Base-by-base conservation (phyloP, 352 stramenopile species). In the Phytopythium mirpurense region DNA sequence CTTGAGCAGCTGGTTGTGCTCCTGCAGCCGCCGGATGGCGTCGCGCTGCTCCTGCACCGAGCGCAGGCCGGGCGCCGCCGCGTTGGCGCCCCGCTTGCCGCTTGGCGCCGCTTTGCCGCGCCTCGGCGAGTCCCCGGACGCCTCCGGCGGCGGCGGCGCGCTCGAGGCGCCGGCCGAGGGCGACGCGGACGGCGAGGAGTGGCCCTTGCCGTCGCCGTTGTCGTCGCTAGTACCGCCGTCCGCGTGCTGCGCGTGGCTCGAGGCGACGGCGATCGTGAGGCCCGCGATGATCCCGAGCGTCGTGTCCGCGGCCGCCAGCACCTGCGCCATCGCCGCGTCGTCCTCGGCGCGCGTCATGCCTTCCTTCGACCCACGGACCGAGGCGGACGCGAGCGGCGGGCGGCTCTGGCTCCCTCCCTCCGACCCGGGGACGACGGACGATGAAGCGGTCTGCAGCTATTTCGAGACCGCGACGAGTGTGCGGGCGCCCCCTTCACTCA, bases 1-100 rank as follows among this genome's bases (percentile, higher is more conserved):
- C 59, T 83, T 84, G 40, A 91, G 70, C 42, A 88, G 65, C 45
- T 90, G 79, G 55, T 90, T 88, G 38, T 74, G 77, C 51, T 86
- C 72, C 35, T 91, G 72, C 29, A 91, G 63, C 62, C 81, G 70
- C 50, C 78, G 69, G 62, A 91, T 88, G 54, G 78, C 77, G 24
- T 84, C 74, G 27, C 75, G 76, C 67, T 85, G 81, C 29, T 83
- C 78, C 44, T 82, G 74, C 23, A 88, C 74, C n/a, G 76, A 86
- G 58, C 83, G 83, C 35, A 67, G 59, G 2, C 60, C 54, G 8
- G 50, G 31, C 23, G 56, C 48, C 24, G 45, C 15, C 11, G 47
- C 52, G 19, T 10, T 26, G 11, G 31, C 50, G n/a, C 31, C 29
- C 41, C 63, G 67, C 49, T 65, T 73, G 24, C 49, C 48, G 15